A percentile compares a stretch with the other conserved stretches of the same genome.
Evolutionary conservation across 495 filamentous ascomycete genomes (phyloP).

Genomic region (Talaromyces nanjingensis): DNA sequence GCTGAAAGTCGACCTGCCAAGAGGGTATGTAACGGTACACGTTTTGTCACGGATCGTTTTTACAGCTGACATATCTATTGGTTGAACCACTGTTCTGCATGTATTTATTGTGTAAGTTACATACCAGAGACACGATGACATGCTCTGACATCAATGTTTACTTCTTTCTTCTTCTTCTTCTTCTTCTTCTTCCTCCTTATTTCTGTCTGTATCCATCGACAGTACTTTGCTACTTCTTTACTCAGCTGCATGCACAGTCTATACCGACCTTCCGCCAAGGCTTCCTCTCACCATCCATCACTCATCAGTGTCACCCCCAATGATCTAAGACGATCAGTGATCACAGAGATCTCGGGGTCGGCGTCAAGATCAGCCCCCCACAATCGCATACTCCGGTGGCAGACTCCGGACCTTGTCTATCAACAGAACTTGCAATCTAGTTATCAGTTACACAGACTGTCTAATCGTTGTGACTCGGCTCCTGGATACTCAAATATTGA

Average conservation of each 20-base stretch:
- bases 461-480: background rate
- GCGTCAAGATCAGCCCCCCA: background rate
- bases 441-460: background rate
- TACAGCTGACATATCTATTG: background rate
- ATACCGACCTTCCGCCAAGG: background rate
- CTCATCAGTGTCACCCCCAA: background rate
- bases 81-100: background rate
- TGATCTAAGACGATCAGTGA: background rate
- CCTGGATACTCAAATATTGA: background rate
- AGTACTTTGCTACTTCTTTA: background rate
- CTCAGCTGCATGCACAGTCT: background rate
- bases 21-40: background rate
- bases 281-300: background rate
- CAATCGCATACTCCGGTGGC: background rate
- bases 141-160: constrained; percentile 3
- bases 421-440: background rate
- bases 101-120: background rate
- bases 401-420: background rate
- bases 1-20: background rate
- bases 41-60: background rate
- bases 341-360: background rate
- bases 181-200: background rate
- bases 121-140: background rate
- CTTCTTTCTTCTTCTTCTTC: background rate
- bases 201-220: background rate